phyloP scores from a whole-genome alignment of 169 alveolate species.

The Babesia ovata region DNA sequence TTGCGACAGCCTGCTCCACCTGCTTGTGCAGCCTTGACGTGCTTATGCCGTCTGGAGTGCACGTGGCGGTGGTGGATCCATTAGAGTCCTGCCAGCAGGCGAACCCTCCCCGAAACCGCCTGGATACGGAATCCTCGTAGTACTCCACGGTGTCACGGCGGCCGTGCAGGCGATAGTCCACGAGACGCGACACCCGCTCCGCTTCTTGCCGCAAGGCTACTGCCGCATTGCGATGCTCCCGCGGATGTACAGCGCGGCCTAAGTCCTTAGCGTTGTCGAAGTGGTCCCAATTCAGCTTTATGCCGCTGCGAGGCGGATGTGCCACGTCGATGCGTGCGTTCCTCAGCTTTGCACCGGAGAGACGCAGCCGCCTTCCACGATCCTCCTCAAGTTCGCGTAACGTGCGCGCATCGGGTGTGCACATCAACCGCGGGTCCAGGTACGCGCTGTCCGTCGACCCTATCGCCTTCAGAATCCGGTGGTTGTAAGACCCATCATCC shows the following conservation, averaged over 20 bases:
- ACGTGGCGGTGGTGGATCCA: background rate
- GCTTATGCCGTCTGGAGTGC: background rate
- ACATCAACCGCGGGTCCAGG: conserved; percentile 28
- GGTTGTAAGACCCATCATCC: conserved; percentile 5
- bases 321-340: background rate
- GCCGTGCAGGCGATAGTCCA: conserved; percentile 23
- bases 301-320: conserved; percentile 11
- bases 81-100: background rate
- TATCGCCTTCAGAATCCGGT: conserved; percentile 1
- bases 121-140: conserved; percentile 15
- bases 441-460: conserved; percentile 5
- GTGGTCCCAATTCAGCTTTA: conserved; percentile 43
- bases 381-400: background rate
- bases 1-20: conserved; percentile 5
- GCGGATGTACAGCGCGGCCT: background rate
- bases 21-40: conserved; percentile 46
- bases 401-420: conserved; percentile 9
- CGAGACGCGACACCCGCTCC: conserved; percentile 19
- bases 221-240: background rate
- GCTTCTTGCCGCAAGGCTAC: background rate
- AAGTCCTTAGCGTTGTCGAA: background rate
- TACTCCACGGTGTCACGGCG: conserved; percentile 11
- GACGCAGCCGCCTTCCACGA: background rate
- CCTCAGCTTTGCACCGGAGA: conserved; percentile 9
- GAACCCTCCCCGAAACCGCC: conserved; percentile 14